A percentile compares a stretch with the other conserved stretches of the same genome.
These are phyloP conservation scores for Naganishia vishniacii DNA, from an alignment of 768 basidiomycete genomes.

Conservation along the genomic window DNA sequence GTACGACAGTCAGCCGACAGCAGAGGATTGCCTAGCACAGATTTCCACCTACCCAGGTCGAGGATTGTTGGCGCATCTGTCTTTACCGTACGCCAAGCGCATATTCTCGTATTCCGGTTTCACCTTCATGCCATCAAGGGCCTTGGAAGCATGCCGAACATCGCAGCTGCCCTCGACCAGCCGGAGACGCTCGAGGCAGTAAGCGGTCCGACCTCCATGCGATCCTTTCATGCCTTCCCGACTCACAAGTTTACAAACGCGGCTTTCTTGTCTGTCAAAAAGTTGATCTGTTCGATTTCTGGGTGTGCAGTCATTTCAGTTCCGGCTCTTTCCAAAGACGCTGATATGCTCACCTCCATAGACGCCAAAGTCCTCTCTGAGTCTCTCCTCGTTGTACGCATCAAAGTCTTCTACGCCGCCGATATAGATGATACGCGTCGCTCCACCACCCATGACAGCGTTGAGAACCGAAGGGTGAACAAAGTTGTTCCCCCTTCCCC, in stretches of 20 bases:
- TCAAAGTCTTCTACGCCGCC: constrained; percentile 96
- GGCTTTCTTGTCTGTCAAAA: constrained; percentile 84
- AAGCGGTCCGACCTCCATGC: too few relatives aligned
- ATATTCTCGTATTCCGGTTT: constrained; percentile 84
- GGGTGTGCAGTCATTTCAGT: neutral
- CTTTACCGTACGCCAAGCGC: constrained; percentile 90
- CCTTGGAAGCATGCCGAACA: constrained; percentile 91
- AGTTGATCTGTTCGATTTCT: constrained; percentile 94
- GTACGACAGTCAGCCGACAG: neutral
- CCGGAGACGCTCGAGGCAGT: too few relatives aligned
- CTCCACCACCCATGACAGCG: constrained; percentile 76
- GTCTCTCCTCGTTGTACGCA: constrained; percentile 76
- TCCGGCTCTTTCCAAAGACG: neutral
- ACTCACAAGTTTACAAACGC: constrained; percentile 57
- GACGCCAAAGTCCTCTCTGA: constrained; percentile 89
- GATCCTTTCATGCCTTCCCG: too few relatives aligned
- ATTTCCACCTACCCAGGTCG: constrained; percentile 19
- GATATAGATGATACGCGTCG: constrained; percentile 93
- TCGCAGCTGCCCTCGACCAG: constrained; percentile 78
- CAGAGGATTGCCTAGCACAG: too few relatives aligned
- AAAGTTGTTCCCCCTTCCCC: constrained; percentile 93
- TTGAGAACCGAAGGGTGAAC: constrained; percentile 75
- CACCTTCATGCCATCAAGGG: constrained; percentile 86
- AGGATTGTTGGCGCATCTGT: constrained; percentile 88
- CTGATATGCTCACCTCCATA: constrained; percentile 56